Conservation (phyloP, 139 green algal species). For the Tetraselmis chui region DNA sequence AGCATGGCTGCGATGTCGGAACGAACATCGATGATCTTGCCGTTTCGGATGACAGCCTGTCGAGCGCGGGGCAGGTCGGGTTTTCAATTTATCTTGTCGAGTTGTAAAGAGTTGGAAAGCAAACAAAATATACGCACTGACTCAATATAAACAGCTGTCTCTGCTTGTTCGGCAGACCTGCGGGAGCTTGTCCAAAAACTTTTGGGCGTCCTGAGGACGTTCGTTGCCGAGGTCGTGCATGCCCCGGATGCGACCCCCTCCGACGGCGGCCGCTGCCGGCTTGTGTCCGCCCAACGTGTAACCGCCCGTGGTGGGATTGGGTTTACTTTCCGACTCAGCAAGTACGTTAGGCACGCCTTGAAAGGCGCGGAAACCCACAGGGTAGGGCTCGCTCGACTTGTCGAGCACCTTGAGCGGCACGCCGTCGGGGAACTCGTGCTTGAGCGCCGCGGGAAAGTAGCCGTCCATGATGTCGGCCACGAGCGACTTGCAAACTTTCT, state of each 20-base stretch:
- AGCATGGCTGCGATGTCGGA: not conserved
- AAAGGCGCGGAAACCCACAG: not conserved
- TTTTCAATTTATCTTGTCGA: too few relatives aligned
- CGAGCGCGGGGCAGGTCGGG: too few relatives aligned
- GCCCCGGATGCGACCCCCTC: not conserved
- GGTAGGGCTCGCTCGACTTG: not conserved
- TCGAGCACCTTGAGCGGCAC: not conserved
- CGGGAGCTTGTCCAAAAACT: slow-evolving; percentile 2
- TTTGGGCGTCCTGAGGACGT: not conserved
- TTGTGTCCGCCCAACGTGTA: not conserved
- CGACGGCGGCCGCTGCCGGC: not conserved
- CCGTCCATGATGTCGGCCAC: slow-evolving; percentile 2
- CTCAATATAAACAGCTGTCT: too few relatives aligned
- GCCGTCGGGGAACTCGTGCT: not conserved
- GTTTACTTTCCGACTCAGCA: not conserved
- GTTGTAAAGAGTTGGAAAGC: too few relatives aligned
- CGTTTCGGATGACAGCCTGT: slow-evolving; percentile 7
- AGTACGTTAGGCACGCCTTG: not conserved
- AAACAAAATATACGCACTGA: too few relatives aligned
- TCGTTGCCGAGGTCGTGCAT: not conserved
- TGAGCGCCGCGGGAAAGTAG: slow-evolving; percentile 10
- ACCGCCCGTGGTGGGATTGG: not conserved
- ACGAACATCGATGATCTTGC: slow-evolving; percentile 9
- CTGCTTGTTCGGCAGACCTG: too few relatives aligned
- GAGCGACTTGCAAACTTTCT: slow-evolving; percentile 1